Conservation (phyloP, 192 early-diverging fungal species). For the Coemansia sp. region DNA sequence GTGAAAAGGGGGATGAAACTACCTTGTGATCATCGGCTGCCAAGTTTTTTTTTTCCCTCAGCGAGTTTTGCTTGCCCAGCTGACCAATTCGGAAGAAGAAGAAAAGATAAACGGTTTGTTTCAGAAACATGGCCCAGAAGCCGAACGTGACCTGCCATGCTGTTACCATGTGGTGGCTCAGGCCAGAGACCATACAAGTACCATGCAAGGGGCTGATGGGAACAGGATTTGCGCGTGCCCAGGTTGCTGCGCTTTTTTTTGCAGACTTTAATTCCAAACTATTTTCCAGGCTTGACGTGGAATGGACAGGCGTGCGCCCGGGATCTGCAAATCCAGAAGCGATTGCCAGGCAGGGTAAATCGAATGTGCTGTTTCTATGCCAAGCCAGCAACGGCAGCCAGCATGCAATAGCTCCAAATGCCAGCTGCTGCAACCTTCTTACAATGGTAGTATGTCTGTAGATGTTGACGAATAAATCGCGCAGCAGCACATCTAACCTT, state of each 20-base stretch:
- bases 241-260: neutral
- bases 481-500: neutral
- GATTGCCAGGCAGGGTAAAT: neutral
- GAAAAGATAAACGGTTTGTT: neutral
- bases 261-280: neutral
- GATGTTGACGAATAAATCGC: neutral
- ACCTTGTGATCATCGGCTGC: neutral
- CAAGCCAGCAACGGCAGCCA: neutral
- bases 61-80: neutral
- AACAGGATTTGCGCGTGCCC: neutral
- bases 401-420: neutral
- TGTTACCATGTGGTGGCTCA: neutral
- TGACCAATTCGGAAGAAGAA: neutral
- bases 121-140: neutral
- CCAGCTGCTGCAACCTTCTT: neutral
- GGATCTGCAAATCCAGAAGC: neutral
- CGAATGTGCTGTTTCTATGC: neutral
- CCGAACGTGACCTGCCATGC: neutral
- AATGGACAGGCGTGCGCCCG: neutral
- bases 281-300: too few species aligned
- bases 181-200: neutral
- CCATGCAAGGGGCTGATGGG: conserved; percentile 7
- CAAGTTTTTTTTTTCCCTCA: neutral
- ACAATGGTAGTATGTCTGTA: neutral
- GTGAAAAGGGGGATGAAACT: neutral